Evolutionary conservation across 805 yeast genomes (phyloP).

Genomic region (Starmerella apis): DNA sequence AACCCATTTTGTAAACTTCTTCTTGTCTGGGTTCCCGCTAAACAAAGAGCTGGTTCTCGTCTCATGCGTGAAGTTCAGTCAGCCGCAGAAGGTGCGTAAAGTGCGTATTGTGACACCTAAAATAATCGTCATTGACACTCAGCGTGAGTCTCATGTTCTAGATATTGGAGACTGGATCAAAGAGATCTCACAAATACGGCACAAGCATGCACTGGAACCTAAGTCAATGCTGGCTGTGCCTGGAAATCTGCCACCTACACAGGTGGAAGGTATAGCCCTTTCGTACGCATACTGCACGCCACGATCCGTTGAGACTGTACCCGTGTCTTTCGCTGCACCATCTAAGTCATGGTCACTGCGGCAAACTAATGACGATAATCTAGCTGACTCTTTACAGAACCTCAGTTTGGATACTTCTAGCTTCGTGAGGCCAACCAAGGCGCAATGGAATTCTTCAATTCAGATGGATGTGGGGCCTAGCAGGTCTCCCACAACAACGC

Average conservation of each 20-base stretch:
- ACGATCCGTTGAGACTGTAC: neutral
- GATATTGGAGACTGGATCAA: slow-evolving; percentile 8
- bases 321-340: neutral
- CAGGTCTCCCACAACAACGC: neutral
- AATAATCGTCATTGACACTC: slow-evolving; percentile 1
- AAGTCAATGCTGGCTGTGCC: neutral
- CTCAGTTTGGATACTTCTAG: neutral
- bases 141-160: neutral
- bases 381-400: neutral
- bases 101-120: neutral
- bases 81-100: neutral
- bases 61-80: slow-evolving; percentile 10
- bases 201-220: neutral
- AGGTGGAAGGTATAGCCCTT: neutral
- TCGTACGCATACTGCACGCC: neutral
- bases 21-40: slow-evolving; percentile 9
- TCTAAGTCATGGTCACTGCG: neutral
- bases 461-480: neutral
- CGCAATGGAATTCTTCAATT: neutral
- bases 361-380: neutral
- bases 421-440: neutral
- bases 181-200: neutral
- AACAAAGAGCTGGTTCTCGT: slow-evolving; percentile 11
- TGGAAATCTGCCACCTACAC: neutral
- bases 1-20: slow-evolving; percentile 11